Evolutionary conservation across 345 rosid species (phyloP), one percentile per base, ranked within the genome.

Genomic region (Cardamine occulta): DNA sequence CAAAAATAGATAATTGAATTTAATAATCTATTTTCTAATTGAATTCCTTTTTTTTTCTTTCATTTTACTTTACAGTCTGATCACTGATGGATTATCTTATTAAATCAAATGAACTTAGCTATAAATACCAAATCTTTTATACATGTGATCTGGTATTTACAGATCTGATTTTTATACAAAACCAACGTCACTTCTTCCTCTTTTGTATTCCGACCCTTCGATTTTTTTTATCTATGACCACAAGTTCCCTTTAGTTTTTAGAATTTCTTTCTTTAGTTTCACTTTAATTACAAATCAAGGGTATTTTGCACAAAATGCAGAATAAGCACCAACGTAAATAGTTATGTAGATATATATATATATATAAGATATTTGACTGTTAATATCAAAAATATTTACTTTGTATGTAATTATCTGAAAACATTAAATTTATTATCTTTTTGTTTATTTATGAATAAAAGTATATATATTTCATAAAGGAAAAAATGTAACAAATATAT

Each of bases 61-160:
- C 1, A 21, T 66, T 29, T 17, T 26, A 26, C 28, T 21, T 21
- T 21, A 15, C 32, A 13, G 7, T 31, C 29, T 2, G 23, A 21
- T 21, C 23, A 21, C 3, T 5, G 18, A 17, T 48, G 70, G 21
- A n/a, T 17, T 29, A 29, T 48, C 1, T 48, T 34, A 51, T 13
- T 19, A 14, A 24, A 35, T 21, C 5, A 34, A 21, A 51, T 13
- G 10, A 52, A 26, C 37, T 68, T 53, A 23, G 51, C 10, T 47
- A 68, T 53, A 53, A 68, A 53, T 23, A 37, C 62, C 62, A 53
- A 10, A 35, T 68, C 62, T 53, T 24, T 35, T 53, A 24, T 37
- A 35, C 49, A 67, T 26, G 72, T 37, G 52, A 39, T 68, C 24
- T 39, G 72, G 37, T 66, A 51, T 66, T 11, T 52, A 14, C 59